A percentile compares a stretch with the other conserved stretches of the same genome.
These are phyloP conservation scores for Akanthomyces muscarius DNA, from an alignment of 2,329 filamentous ascomycete species.

Conservation along the genomic window DNA sequence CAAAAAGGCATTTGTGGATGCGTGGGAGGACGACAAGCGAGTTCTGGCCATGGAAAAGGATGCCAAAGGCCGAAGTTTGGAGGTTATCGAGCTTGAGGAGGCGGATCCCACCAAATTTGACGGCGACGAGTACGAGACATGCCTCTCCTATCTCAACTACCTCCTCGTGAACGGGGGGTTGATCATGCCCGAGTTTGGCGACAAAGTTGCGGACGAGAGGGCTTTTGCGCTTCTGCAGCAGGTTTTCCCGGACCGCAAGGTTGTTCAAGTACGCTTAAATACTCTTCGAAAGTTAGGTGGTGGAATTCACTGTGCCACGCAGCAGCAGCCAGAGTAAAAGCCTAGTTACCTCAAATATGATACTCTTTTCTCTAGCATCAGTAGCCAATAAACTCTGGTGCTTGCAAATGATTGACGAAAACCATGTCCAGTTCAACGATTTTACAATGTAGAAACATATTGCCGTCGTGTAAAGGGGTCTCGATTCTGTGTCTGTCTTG, in stretches of 20 bases:
- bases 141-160: constrained; percentile 17
- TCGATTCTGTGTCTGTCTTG: too few species aligned
- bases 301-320: constrained; percentile 17
- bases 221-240: not conserved
- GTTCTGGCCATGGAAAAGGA: constrained; percentile 9
- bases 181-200: constrained; percentile 15
- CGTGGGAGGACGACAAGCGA: constrained; percentile 3
- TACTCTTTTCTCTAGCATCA: too few species aligned
- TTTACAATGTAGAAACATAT: too few species aligned
- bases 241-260: constrained; percentile 14
- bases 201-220: constrained; percentile 7
- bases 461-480: too few species aligned
- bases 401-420: too few species aligned
- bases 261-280: constrained; percentile 9
- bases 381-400: not conserved
- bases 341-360: too few species aligned
- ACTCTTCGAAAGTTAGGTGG: constrained; percentile 10
- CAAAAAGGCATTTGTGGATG: not conserved
- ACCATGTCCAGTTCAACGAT: not conserved
- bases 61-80: constrained; percentile 8
- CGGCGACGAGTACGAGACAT: constrained; percentile 12
- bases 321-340: constrained; percentile 11
- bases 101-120: constrained; percentile 14
- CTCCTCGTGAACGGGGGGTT: constrained; percentile 13
- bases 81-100: constrained; percentile 14